These are phyloP conservation scores for Lactarius hengduanensis DNA, from an alignment of 768 basidiomycete genomes.

Conservation along the genomic window DNA sequence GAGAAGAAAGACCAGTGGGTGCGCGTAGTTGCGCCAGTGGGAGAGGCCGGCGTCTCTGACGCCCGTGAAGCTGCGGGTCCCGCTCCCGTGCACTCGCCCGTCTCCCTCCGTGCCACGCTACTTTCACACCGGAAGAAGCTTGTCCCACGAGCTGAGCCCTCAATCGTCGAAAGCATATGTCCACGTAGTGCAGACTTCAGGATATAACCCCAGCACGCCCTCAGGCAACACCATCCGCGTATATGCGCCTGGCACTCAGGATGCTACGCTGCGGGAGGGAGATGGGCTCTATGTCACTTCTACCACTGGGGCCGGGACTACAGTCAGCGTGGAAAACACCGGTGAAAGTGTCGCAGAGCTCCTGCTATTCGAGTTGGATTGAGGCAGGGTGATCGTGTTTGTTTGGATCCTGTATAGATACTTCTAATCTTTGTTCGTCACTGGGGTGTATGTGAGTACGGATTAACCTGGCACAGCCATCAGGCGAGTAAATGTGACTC, in stretches of 20 bases:
- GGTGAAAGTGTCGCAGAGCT: slow-evolving; percentile 70
- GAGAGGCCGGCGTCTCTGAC: slow-evolving; percentile 52
- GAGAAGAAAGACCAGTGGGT: slow-evolving; percentile 76
- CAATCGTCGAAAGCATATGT: slow-evolving; percentile 60
- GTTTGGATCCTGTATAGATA: not conserved
- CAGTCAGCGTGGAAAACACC: slow-evolving; percentile 55
- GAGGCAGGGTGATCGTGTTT: not conserved
- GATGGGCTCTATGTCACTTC: slow-evolving; percentile 78
- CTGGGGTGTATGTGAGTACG: not conserved
- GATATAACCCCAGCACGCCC: slow-evolving; percentile 63
- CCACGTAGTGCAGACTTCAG: slow-evolving; percentile 82
- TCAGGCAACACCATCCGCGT: slow-evolving; percentile 62
- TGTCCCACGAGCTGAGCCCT: slow-evolving; percentile 46
- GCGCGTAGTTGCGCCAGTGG: slow-evolving; percentile 73
- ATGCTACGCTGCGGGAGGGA: slow-evolving; percentile 71
- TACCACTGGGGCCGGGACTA: slow-evolving; percentile 42
- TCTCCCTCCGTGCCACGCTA: slow-evolving; percentile 74
- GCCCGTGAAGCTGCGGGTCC: slow-evolving; percentile 73
- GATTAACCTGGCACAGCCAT: not conserved
- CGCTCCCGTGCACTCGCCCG: slow-evolving; percentile 69
- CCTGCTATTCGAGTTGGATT: slow-evolving; percentile 76
- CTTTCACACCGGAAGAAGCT: slow-evolving; percentile 51
- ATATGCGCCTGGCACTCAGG: slow-evolving; percentile 38
- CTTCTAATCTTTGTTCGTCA: not conserved
- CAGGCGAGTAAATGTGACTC: no score